Conservation (phyloP, 306 rosid species). For the Comarum palustre region DNA sequence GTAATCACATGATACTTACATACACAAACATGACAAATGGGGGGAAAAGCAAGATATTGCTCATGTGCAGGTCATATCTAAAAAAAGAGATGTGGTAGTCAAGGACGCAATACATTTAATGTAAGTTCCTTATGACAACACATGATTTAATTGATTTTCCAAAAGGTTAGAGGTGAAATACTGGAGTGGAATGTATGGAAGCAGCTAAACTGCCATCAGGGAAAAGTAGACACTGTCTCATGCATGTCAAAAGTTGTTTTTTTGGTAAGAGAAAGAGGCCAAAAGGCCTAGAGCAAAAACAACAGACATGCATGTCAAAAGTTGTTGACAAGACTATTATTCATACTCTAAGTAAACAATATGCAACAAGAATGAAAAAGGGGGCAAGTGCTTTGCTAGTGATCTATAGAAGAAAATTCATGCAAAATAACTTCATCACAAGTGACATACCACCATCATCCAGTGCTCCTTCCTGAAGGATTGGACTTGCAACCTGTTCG, state of each 20-base stretch:
- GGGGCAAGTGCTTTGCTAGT: not conserved
- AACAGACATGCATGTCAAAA: not conserved
- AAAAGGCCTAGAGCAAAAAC: no score
- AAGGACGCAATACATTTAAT: not conserved
- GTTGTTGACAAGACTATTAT: not conserved
- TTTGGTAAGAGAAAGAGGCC: no score
- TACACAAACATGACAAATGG: not conserved
- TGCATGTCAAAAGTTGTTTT: not conserved
- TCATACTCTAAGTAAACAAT: not conserved
- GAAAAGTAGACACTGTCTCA: not conserved
- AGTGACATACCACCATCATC: slow-evolving; percentile 57
- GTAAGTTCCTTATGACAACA: not conserved
- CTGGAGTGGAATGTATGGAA: not conserved
- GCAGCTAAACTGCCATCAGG: not conserved
- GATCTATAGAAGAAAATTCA: not conserved
- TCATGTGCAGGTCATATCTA: not conserved
- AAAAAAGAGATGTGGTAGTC: not conserved
- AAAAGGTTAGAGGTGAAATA: not conserved
- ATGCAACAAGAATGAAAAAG: slow-evolving; percentile 5
- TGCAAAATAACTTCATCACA: not conserved
- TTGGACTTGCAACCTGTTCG: slow-evolving; percentile 45
- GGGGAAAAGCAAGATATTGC: not conserved
- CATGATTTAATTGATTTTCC: not conserved
- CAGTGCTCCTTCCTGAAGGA: slow-evolving; percentile 40
- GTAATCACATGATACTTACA: not conserved